Percentiles rank a stretch among this genome's conserved stretches.
Evolutionary conservation across 768 basidiomycete genomes (phyloP).

Genomic region (Sistotremastrum niveocremeum): DNA sequence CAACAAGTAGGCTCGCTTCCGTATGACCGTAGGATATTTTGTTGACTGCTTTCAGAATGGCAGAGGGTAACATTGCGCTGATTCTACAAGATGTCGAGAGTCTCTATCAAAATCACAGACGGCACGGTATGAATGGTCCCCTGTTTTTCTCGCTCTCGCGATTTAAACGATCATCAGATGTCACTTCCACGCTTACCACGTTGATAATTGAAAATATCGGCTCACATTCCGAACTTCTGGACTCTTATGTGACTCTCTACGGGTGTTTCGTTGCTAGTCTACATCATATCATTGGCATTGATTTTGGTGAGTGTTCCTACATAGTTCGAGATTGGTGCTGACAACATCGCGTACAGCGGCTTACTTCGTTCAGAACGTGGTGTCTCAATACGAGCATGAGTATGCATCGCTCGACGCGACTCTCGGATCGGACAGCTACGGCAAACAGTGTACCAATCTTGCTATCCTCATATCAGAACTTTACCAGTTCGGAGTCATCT

Average conservation of each 20-base stretch:
- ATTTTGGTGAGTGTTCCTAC: conserved; percentile 53
- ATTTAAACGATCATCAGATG: conserved; percentile 35
- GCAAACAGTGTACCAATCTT: conserved; percentile 86
- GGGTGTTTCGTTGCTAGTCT: conserved; percentile 75
- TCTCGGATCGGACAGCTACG: conserved; percentile 16
- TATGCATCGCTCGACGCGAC: conserved; percentile 22
- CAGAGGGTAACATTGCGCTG: conserved; percentile 73
- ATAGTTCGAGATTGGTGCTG: background rate
- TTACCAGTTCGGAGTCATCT: conserved; percentile 93
- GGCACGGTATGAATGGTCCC: conserved; percentile 44
- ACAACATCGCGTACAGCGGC: conserved; percentile 38
- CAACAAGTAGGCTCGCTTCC: conserved; percentile 45
- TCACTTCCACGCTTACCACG: conserved; percentile 63
- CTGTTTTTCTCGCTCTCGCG: background rate
- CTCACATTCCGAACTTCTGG: conserved; percentile 65
- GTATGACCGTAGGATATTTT: background rate
- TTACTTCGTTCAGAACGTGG: conserved; percentile 63
- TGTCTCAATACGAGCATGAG: conserved; percentile 52
- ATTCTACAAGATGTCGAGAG: conserved; percentile 66
- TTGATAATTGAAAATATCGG: conserved; percentile 72
- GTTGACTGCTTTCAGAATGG: conserved; percentile 41
- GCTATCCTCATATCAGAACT: conserved; percentile 80
- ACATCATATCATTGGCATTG: conserved; percentile 70
- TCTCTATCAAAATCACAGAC: conserved; percentile 58
- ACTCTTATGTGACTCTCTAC: conserved; percentile 81